These are phyloP conservation scores for Gossypium lobatum DNA, from an alignment of 441 rosid genomes.

Conservation along the genomic window DNA sequence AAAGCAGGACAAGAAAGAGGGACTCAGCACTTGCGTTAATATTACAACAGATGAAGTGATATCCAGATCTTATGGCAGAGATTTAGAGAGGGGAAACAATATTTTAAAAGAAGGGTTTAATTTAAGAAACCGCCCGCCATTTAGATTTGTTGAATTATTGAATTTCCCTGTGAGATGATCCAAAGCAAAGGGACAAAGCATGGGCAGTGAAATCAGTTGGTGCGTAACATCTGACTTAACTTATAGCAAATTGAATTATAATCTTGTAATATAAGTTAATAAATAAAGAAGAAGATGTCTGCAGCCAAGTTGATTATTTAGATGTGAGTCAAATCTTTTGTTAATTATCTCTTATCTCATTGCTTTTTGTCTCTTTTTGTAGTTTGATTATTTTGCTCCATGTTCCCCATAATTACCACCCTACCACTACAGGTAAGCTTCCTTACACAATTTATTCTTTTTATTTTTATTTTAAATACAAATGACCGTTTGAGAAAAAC, in stretches of 20 bases:
- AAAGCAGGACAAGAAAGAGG: background rate
- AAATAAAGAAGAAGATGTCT: background rate
- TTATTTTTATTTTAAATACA: too few species aligned
- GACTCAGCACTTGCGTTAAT: background rate
- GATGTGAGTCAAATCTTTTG: background rate
- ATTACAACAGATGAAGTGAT: background rate
- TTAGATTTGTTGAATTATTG: background rate
- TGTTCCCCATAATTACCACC: background rate
- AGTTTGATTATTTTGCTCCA: background rate
- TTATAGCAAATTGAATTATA: background rate
- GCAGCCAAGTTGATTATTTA: background rate
- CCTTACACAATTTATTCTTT: too few species aligned
- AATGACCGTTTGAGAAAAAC: too few species aligned
- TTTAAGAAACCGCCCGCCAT: background rate
- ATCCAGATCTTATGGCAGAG: background rate
- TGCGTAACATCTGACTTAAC: background rate
- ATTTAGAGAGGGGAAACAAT: background rate
- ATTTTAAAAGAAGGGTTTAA: background rate
- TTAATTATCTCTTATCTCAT: background rate
- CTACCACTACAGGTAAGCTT: background rate
- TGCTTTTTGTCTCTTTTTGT: background rate
- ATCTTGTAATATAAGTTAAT: background rate
- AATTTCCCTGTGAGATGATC: background rate
- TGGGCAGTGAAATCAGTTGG: background rate
- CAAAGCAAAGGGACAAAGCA: background rate